phyloP scores from a whole-genome alignment of 2,329 filamentous ascomycete species.

The Chaetomium globosum region DNA sequence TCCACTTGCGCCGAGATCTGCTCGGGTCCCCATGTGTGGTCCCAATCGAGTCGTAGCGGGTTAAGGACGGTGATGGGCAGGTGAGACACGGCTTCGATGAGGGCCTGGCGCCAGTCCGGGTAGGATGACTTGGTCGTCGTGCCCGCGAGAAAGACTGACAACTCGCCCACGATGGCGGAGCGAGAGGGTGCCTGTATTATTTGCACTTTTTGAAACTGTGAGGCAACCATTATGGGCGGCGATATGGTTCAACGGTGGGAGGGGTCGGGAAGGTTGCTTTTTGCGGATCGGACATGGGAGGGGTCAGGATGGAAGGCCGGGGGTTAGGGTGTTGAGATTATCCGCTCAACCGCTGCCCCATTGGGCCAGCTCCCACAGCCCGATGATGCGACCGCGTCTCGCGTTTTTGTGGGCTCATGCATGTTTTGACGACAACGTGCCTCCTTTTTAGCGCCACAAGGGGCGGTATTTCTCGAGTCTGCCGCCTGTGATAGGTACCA shows the following conservation, averaged over 20 bases:
- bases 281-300: neutral
- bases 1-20: slow-evolving; percentile 57
- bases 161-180: slow-evolving; percentile 25
- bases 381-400: neutral
- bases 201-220: slow-evolving; percentile 20
- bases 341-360: neutral
- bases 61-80: slow-evolving; percentile 59
- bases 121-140: slow-evolving; percentile 50
- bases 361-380: neutral
- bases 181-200: slow-evolving; percentile 26
- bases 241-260: neutral
- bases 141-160: slow-evolving; percentile 61
- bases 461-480: neutral
- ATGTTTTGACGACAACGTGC: neutral
- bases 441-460: neutral
- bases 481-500: too few relatives aligned
- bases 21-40: slow-evolving; percentile 53
- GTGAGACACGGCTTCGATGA: slow-evolving; percentile 48
- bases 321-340: slow-evolving; percentile 2
- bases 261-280: neutral
- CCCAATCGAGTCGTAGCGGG: slow-evolving; percentile 60
- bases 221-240: neutral
- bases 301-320: too few relatives aligned
- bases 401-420: neutral
- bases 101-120: slow-evolving; percentile 55